Percentiles rank a stretch among this genome's conserved stretches.
Conservation (phyloP, 345 rosid species). For the Eucalyptus erythrocorys region DNA sequence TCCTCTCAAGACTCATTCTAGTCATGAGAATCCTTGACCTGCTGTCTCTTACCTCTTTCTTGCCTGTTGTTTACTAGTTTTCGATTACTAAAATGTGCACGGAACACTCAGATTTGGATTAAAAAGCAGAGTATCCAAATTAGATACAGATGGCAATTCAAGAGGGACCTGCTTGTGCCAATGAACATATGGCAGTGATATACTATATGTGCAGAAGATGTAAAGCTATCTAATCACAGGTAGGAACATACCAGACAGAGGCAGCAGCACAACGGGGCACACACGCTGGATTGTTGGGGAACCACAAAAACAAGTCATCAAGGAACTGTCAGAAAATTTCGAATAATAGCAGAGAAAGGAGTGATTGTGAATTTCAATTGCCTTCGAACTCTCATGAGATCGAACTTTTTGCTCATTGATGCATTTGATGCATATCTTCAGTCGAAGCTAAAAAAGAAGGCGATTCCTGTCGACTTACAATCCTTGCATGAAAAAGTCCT, state of each 20-base stretch:
- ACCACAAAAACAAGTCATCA: not conserved
- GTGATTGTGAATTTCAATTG: not conserved
- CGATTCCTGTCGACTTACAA: not conserved
- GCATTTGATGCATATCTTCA: not conserved
- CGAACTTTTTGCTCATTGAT: not conserved
- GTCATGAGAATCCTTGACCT: not conserved
- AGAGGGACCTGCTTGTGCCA: not conserved
- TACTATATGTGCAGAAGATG: not conserved
- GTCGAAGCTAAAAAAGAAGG: not conserved
- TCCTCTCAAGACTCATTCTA: not conserved
- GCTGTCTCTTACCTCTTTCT: not conserved
- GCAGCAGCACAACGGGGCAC: not conserved
- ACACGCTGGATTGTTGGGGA: not conserved
- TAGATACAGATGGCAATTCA: not conserved
- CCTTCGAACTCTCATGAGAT: not conserved
- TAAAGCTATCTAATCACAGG: not conserved
- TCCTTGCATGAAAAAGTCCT: not conserved
- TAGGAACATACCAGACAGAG: not conserved
- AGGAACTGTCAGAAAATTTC: not conserved
- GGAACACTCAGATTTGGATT: not conserved
- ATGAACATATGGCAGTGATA: not conserved
- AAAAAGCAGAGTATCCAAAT: not conserved
- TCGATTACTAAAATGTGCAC: not conserved
- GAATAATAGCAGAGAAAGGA: not conserved
- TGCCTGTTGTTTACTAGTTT: not conserved